Percentiles rank a stretch among this genome's conserved stretches.
These are phyloP conservation scores for Candida oleophila DNA, from an alignment of 805 yeast species.

Conservation along the genomic window DNA sequence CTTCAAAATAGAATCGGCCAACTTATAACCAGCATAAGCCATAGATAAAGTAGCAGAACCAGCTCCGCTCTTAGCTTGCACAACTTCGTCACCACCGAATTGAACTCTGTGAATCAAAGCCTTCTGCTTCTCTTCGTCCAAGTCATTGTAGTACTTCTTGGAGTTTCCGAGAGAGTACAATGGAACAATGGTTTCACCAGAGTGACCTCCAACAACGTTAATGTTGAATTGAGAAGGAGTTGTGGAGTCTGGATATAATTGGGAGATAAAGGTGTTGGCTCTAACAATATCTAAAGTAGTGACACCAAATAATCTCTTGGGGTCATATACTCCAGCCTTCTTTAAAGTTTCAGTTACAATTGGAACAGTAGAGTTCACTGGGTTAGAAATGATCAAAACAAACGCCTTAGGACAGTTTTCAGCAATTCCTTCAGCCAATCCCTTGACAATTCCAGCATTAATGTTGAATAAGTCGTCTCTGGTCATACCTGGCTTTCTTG, in stretches of 20 bases:
- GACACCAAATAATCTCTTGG: slow-evolving; percentile 79
- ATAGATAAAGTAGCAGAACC: slow-evolving; percentile 84
- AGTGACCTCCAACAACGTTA: slow-evolving; percentile 91
- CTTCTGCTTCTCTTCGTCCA: slow-evolving; percentile 61
- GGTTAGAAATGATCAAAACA: slow-evolving; percentile 84
- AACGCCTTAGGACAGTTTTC: slow-evolving; percentile 70
- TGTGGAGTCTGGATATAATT: slow-evolving; percentile 43
- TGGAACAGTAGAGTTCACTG: slow-evolving; percentile 92
- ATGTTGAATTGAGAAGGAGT: slow-evolving; percentile 56
- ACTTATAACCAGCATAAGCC: slow-evolving; percentile 83
- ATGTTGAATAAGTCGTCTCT: slow-evolving; percentile 85
- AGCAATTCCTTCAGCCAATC: slow-evolving; percentile 75
- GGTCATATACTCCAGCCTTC: slow-evolving; percentile 64
- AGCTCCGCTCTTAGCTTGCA: slow-evolving; percentile 79
- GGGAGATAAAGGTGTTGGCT: slow-evolving; percentile 77
- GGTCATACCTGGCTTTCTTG: slow-evolving; percentile 94
- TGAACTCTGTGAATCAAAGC: slow-evolving; percentile 85
- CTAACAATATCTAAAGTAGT: slow-evolving; percentile 87
- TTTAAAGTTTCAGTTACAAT: slow-evolving; percentile 79
- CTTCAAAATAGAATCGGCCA: slow-evolving; percentile 65
- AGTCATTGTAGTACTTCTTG: slow-evolving; percentile 32
- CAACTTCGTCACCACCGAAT: slow-evolving; percentile 90
- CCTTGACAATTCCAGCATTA: slow-evolving; percentile 77
- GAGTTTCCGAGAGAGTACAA: slow-evolving; percentile 53
- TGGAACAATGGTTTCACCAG: slow-evolving; percentile 93